Evolutionary conservation across 1,284 basidiomycete species (phyloP).

Genomic region (Austroboletus niveus): DNA sequence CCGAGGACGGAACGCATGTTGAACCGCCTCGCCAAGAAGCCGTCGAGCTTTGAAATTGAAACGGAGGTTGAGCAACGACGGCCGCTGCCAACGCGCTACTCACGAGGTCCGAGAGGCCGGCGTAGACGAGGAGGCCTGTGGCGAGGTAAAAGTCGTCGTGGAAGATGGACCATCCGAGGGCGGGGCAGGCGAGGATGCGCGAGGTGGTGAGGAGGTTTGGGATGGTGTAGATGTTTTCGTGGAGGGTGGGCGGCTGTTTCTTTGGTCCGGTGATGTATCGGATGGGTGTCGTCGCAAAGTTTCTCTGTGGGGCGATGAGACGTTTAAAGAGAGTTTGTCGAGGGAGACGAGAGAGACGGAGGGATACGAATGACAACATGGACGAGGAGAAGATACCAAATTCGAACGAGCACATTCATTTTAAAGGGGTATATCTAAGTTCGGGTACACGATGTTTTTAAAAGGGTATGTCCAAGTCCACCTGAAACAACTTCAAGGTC

Average conservation of each 20-base stretch:
- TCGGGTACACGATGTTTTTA: slow-evolving; percentile 6
- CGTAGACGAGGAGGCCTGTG: slow-evolving; percentile 81
- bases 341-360: too few relatives aligned
- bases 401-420: background rate
- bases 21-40: slow-evolving; percentile 84
- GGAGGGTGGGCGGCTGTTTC: slow-evolving; percentile 30
- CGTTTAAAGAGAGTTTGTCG: too few relatives aligned
- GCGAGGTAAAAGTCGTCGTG: slow-evolving; percentile 79
- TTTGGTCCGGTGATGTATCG: slow-evolving; percentile 1
- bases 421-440: too few relatives aligned
- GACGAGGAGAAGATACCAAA: background rate
- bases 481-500: slow-evolving; percentile 19
- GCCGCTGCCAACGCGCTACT: slow-evolving; percentile 24
- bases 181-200: slow-evolving; percentile 84
- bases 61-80: too few relatives aligned
- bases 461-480: slow-evolving; percentile 33
- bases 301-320: too few relatives aligned
- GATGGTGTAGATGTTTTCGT: slow-evolving; percentile 93
- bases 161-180: slow-evolving; percentile 91
- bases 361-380: slow-evolving; percentile 14
- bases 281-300: background rate
- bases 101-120: slow-evolving; percentile 89
- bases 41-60: slow-evolving; percentile 66
- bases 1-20: slow-evolving; percentile 89
- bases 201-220: slow-evolving; percentile 90